These are phyloP conservation scores for Leccinum solheimii DNA, from an alignment of 1,284 basidiomycete species.

Conservation along the genomic window DNA sequence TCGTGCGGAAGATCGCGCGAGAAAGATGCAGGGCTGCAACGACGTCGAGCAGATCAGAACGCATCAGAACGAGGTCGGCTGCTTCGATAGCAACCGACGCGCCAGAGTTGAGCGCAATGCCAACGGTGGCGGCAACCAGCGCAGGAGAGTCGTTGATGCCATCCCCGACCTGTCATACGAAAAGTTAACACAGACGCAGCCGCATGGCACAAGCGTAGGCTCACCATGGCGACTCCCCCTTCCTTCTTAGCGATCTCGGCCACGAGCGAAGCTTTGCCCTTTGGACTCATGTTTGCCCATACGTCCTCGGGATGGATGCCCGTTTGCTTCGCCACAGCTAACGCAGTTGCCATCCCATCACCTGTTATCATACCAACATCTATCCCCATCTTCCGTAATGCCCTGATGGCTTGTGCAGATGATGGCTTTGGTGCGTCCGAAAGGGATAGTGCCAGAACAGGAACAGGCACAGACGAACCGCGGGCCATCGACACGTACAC, in stretches of 20 bases:
- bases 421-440: slow-evolving; percentile 84
- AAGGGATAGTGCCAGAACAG: slow-evolving; percentile 73
- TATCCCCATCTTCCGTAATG: slow-evolving; percentile 84
- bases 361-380: slow-evolving; percentile 92
- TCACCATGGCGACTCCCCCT: slow-evolving; percentile 83
- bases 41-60: slow-evolving; percentile 93
- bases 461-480: slow-evolving; percentile 42
- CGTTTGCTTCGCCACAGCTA: slow-evolving; percentile 84
- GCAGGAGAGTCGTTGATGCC: slow-evolving; percentile 99
- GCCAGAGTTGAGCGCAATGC: slow-evolving; percentile 94
- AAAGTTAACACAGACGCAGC: slow-evolving; percentile 1
- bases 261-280: slow-evolving; percentile 86
- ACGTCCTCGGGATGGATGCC: slow-evolving; percentile 81
- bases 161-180: slow-evolving; percentile 79
- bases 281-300: slow-evolving; percentile 88
- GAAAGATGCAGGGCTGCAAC: slow-evolving; percentile 94
- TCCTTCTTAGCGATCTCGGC: slow-evolving; percentile 74
- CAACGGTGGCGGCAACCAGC: slow-evolving; percentile 91
- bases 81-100: slow-evolving; percentile 98
- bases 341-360: slow-evolving; percentile 72
- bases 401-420: slow-evolving; percentile 76
- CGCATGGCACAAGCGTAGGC: slow-evolving; percentile 23
- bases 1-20: slow-evolving; percentile 86
- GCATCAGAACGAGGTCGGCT: slow-evolving; percentile 97
- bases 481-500: slow-evolving; percentile 74